Conservation (phyloP, 805 yeast species). For the Candida tammaniensis region DNA sequence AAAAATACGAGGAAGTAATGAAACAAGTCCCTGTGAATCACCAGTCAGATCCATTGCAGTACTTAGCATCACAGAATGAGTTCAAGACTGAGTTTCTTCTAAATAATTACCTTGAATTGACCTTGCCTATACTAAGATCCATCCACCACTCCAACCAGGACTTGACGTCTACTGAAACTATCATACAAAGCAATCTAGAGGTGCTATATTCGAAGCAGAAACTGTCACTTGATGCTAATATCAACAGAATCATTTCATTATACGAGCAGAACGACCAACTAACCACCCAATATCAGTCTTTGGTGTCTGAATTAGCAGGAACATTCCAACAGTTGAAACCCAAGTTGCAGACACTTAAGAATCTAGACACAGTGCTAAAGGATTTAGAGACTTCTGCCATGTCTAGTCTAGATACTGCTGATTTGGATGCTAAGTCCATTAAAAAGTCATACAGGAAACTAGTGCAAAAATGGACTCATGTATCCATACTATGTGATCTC, state of each 20-base stretch:
- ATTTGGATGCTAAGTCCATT: conserved; percentile 10
- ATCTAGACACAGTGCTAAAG: conserved; percentile 13
- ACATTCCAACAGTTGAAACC: conserved; percentile 16
- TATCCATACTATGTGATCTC: conserved; percentile 24
- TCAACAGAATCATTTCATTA: conserved; percentile 15
- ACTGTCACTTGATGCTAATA: conserved; percentile 9
- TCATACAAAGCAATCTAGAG: conserved; percentile 10
- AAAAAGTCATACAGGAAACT: conserved; percentile 11
- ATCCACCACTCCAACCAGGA: conserved; percentile 27
- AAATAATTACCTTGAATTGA: conserved; percentile 23
- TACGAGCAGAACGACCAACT: conserved; percentile 8
- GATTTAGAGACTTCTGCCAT: conserved; percentile 8
- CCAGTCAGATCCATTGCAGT: neutral
- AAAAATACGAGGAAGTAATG: conserved; percentile 14
- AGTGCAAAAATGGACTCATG: conserved; percentile 18
- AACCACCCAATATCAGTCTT: conserved; percentile 2
- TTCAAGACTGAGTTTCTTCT: conserved; percentile 24
- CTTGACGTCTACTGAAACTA: conserved; percentile 25
- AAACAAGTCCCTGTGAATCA: neutral
- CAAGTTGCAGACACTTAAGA: conserved; percentile 16
- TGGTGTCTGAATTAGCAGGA: conserved; percentile 6
- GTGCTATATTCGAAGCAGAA: conserved; percentile 10
- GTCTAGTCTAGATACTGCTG: conserved; percentile 9
- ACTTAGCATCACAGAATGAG: conserved; percentile 7
- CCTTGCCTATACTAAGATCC: conserved; percentile 32